Conservation (phyloP, 257 asterid species). For the Cordia subcordata region DNA sequence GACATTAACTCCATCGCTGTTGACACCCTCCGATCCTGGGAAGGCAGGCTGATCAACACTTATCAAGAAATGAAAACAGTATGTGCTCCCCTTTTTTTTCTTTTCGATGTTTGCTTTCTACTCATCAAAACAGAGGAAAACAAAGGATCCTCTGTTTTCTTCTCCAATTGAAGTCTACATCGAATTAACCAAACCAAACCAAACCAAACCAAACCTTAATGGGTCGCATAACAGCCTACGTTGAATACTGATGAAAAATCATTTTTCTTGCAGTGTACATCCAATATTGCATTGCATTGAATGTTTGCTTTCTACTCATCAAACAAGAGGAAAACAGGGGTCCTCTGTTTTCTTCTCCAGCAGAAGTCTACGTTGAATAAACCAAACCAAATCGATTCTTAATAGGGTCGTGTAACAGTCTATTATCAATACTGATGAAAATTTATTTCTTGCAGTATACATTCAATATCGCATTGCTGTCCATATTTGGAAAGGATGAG, state of each 20-base stretch:
- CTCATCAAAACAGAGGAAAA: background rate
- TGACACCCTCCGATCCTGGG: constrained; percentile 18
- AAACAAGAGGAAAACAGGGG: constrained; percentile 15
- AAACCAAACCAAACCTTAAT: background rate
- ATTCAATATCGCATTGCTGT: constrained; percentile 38
- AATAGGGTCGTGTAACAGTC: background rate
- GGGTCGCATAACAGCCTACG: no score
- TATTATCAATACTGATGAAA: background rate
- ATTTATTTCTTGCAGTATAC: constrained; percentile 27
- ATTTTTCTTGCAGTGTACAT: constrained; percentile 31
- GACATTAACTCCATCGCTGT: constrained; percentile 23
- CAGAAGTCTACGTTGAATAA: constrained; percentile 1
- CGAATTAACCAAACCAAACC: background rate
- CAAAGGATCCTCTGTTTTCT: constrained; percentile 13
- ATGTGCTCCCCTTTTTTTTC: constrained; percentile 2
- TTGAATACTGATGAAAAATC: background rate
- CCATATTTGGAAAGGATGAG: constrained; percentile 35
- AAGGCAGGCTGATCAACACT: constrained; percentile 30
- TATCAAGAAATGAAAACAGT: constrained; percentile 45
- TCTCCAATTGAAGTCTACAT: constrained; percentile 10
- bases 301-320: no score
- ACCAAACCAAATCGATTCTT: background rate
- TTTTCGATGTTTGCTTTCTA: background rate
- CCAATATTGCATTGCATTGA: constrained; percentile 40
- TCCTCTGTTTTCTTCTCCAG: constrained; percentile 16